Evolutionary conservation across 2,329 filamentous ascomycete species (phyloP).

Genomic region (Phialophora verrucosa): DNA sequence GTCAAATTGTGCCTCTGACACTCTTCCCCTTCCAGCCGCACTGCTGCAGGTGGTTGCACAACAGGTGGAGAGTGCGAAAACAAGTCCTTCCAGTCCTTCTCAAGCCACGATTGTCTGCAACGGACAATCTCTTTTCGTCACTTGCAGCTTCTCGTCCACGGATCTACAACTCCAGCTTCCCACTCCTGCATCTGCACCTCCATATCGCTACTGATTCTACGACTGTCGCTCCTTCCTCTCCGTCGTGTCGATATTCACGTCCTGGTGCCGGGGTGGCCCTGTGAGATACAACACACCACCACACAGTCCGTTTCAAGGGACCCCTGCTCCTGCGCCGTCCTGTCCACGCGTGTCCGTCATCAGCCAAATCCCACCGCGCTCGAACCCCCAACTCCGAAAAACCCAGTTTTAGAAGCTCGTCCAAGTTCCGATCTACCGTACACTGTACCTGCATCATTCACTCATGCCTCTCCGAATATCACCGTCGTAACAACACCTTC

Average conservation of each 20-base stretch:
- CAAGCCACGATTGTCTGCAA: background rate
- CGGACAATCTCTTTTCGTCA: constrained; percentile 27
- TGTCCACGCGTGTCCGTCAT: constrained; percentile 26
- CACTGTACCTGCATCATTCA: constrained; percentile 14
- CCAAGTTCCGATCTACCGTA: constrained; percentile 2
- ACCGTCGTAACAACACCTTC: constrained; percentile 29
- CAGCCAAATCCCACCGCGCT: constrained; percentile 20
- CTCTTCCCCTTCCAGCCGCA: constrained; percentile 16
- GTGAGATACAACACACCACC: constrained; percentile 20
- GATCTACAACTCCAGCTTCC: constrained; percentile 21
- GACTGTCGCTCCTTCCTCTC: constrained; percentile 40
- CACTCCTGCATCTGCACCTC: constrained; percentile 10
- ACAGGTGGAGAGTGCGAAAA: background rate
- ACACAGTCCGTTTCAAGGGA: constrained; percentile 12
- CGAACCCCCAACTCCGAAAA: constrained; percentile 24
- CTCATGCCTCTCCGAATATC: constrained; percentile 33
- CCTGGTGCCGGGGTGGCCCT: constrained; percentile 1
- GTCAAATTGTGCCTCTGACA: constrained; percentile 10
- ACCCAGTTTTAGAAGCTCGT: constrained; percentile 28
- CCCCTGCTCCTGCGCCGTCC: constrained; percentile 26
- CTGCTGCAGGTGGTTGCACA: constrained; percentile 17
- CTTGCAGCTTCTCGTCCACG: constrained; percentile 18
- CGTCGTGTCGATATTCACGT: constrained; percentile 30
- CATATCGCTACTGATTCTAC: constrained; percentile 9
- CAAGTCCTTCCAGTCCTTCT: background rate